Evolutionary conservation across 2,329 filamentous ascomycete species (phyloP).

Genomic region (Cytospora mali): DNA sequence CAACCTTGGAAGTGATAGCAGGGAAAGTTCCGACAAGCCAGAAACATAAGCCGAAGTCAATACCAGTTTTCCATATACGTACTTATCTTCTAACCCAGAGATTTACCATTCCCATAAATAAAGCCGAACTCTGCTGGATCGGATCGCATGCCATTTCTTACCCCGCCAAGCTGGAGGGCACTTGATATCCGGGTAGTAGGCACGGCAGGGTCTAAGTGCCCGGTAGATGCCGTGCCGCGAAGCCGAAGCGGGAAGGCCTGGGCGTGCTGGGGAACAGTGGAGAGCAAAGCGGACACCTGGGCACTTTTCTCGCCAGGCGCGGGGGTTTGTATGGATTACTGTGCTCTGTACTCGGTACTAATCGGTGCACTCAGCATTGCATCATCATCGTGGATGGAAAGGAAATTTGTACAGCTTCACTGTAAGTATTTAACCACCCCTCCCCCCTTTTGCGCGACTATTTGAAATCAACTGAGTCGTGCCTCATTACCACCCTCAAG

Average conservation of each 20-base stretch:
- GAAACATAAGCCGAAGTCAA: too few species aligned
- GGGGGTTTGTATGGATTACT: constrained; percentile 1
- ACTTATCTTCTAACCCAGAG: too few species aligned
- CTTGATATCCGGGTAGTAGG: not conserved
- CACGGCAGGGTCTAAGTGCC: too few species aligned
- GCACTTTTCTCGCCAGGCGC: not conserved
- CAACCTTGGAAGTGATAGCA: too few species aligned
- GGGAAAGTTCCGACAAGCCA: too few species aligned
- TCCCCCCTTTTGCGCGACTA: not conserved
- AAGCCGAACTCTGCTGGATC: too few species aligned
- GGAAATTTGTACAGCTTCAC: too few species aligned
- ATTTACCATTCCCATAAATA: too few species aligned
- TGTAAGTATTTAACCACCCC: too few species aligned
- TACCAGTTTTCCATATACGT: too few species aligned
- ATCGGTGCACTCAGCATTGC: constrained; percentile 7
- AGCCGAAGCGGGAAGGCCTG: not conserved
- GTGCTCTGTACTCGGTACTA: not conserved
- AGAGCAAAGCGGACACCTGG: not conserved
- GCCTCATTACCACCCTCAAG: not conserved
- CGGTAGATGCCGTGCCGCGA: not conserved
- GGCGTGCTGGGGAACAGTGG: not conserved
- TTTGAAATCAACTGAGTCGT: not conserved
- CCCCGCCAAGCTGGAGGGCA: not conserved
- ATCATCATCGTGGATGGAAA: constrained; percentile 14
- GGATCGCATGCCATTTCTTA: too few species aligned